Percentiles rank a stretch among this genome's conserved stretches.
These are phyloP conservation scores for Lactarius tabidus DNA, from an alignment of 768 basidiomycete genomes.

Conservation along the genomic window DNA sequence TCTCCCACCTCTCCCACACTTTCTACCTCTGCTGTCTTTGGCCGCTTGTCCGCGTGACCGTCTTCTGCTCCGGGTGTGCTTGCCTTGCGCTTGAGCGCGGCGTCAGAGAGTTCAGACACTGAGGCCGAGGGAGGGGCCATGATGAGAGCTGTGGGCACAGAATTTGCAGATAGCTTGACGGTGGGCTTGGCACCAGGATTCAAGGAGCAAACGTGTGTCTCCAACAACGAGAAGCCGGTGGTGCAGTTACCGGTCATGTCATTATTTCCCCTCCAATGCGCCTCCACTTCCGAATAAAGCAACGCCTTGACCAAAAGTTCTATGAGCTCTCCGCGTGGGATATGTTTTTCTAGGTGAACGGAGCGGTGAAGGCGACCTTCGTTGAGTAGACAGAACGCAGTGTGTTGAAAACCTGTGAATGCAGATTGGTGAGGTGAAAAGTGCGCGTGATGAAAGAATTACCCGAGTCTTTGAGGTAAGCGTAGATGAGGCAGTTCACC, in stretches of 20 bases:
- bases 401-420: constrained; percentile 67
- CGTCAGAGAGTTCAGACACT: constrained; percentile 8
- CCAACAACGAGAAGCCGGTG: constrained; percentile 67
- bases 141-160: constrained; percentile 5
- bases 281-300: constrained; percentile 78
- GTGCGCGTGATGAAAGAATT: constrained; percentile 15
- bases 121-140: background rate
- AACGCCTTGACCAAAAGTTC: constrained; percentile 78
- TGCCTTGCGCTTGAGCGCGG: constrained; percentile 23
- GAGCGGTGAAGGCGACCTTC: constrained; percentile 71
- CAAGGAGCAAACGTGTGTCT: constrained; percentile 64
- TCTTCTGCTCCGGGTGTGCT: constrained; percentile 34
- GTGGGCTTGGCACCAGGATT: constrained; percentile 38
- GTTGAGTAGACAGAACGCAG: constrained; percentile 74
- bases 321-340: constrained; percentile 76
- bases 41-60: constrained; percentile 59
- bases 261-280: constrained; percentile 65
- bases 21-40: constrained; percentile 49
- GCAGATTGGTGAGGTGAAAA: constrained; percentile 14
- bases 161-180: constrained; percentile 15
- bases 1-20: constrained; percentile 29
- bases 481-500: constrained; percentile 79
- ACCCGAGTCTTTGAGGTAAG: constrained; percentile 85
- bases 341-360: constrained; percentile 63
- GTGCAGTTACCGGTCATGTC: constrained; percentile 62